Base-by-base conservation (phyloP, 2,329 filamentous ascomycete genomes). In the Lachnellula subtilissima region DNA sequence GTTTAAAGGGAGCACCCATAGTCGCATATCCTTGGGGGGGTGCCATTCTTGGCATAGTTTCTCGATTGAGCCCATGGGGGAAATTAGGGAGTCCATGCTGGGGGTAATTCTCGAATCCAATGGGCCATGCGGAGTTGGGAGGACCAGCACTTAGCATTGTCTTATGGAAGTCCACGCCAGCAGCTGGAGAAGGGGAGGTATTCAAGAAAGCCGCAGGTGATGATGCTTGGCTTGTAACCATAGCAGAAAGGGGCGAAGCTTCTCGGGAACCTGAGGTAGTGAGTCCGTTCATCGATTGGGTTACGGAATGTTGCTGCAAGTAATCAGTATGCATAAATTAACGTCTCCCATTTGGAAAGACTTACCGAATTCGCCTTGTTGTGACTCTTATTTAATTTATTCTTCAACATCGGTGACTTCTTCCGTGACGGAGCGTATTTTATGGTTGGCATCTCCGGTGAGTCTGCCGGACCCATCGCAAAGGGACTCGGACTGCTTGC, bases 401-500 rank as follows among this genome's bases (percentile, higher is more conserved):
- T 59, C 48, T 66, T 69, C 17, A 61, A 7, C 47, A 59, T 56
- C 15, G 63, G 60, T 8, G 66, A 64, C n/a, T 60, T 60, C 55
- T 59, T 68, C 11, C 50, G 55, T n/a, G 64, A 62, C 14, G 61
- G 70, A 50, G 72, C 68, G 2, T 71, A 67, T 57, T 75, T 73
- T 58, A 73, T 71, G 28, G 65, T 72, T 35, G 73, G 70, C 72
- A 76, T 78, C 6, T 66, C 67, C 40, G 67, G 67, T 22, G 76
- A 79, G 8, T 74, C 71, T 60, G 77, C 54, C 12, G 56, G 48
- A 37, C 56, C 55, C 47, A 56, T 53, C 43, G 57, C 63, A 52
- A 67, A 65, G 8, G 71, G 73, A 54, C 75, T 77, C 5, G 83
- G 81, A 58, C 81, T 86, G 62, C 77, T 83, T 2, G 80, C 78